Base-by-base conservation (phyloP, 1,139 yeast species). In the Saccharomyces hybrid region DNA sequence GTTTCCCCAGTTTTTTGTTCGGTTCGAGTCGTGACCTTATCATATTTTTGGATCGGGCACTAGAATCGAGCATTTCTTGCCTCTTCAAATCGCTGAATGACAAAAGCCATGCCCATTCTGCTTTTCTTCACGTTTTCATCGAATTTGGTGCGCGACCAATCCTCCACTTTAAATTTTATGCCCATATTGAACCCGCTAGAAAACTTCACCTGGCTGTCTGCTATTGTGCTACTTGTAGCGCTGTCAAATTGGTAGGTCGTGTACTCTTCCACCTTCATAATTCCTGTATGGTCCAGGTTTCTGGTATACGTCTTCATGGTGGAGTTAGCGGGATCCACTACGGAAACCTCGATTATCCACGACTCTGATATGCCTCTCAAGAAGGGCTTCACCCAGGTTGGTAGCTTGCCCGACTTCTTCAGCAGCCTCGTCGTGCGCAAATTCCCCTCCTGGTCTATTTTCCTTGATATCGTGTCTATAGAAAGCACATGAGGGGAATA, bases 401-500 rank as follows among this genome's bases (percentile, higher is more conserved):
- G 98, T 51, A 91, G 75, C 61, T 89, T 77, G 5, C 98, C 98
- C 1, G 81, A 76, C 67, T 93, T 93, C 61, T 81, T 80, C 56
- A 91, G 83, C 50, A 93, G 73, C 63, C 93, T 78, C 8, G 95
- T 88, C 42, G 88, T 82, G 62, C 82, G 79, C 52, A 90, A 76
- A 53, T 83, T 75, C 21, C 96, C 96, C 14, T 80, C 71, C 0
- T 69, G 66, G 61, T 86, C 91, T 1, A 65, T 46, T 12, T 60
- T 55, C 51, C 70, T 55, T 4, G 64, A 58, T 27, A 69, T 42
- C 2, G 96, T 88, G 68, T 93, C 99, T 46, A 84, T 84, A 12
- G 96, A 85, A 50, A 85, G 75, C 12, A 93, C 97, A 73, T 93
- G 97, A n/a, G 82, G 74, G 44, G 97, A 86, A 67, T 79, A 90